A percentile compares a stretch with the other conserved stretches of the same genome.
phyloP scores from a whole-genome alignment of 2,329 filamentous ascomycete genomes.

The Neophaeococcomyces mojaviensis region DNA sequence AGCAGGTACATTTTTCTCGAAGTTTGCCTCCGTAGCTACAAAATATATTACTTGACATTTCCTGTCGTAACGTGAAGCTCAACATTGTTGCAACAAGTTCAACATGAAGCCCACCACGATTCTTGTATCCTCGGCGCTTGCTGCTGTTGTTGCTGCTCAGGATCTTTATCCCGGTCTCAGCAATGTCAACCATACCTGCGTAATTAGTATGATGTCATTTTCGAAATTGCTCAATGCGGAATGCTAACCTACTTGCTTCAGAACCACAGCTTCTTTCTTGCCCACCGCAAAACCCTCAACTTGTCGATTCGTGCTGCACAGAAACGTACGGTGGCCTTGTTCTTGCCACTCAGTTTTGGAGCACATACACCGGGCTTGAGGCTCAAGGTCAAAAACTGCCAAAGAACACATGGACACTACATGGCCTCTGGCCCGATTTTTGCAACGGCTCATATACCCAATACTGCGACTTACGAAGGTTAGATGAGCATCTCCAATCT shows the following conservation, averaged over 20 bases:
- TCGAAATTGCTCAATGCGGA: slow-evolving; percentile 8
- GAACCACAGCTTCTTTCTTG: slow-evolving; percentile 38
- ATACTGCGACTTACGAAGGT: slow-evolving; percentile 56
- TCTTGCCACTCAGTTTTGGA: slow-evolving; percentile 48
- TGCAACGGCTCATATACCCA: slow-evolving; percentile 55
- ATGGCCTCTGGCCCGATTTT: slow-evolving; percentile 52
- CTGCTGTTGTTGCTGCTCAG: slow-evolving; percentile 25
- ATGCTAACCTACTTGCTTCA: slow-evolving; percentile 15
- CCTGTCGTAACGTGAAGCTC: neutral
- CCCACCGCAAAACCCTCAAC: slow-evolving; percentile 33
- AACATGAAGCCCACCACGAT: slow-evolving; percentile 1
- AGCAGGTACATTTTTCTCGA: neutral
- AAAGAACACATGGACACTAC: slow-evolving; percentile 50
- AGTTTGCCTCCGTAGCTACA: neutral
- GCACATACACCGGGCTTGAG: slow-evolving; percentile 56
- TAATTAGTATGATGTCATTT: slow-evolving; percentile 32
- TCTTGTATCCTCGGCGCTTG: slow-evolving; percentile 1
- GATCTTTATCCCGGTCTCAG: slow-evolving; percentile 39
- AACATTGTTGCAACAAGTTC: neutral
- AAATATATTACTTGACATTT: neutral
- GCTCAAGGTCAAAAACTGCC: slow-evolving; percentile 52
- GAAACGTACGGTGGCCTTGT: slow-evolving; percentile 60
- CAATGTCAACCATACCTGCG: slow-evolving; percentile 51
- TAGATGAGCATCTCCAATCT: slow-evolving; percentile 51
- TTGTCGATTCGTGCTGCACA: slow-evolving; percentile 55